A percentile compares a stretch with the other conserved stretches of the same genome.
These are phyloP conservation scores for Phaffomyces antillensis DNA, from an alignment of 805 yeast genomes.

Conservation along the genomic window DNA sequence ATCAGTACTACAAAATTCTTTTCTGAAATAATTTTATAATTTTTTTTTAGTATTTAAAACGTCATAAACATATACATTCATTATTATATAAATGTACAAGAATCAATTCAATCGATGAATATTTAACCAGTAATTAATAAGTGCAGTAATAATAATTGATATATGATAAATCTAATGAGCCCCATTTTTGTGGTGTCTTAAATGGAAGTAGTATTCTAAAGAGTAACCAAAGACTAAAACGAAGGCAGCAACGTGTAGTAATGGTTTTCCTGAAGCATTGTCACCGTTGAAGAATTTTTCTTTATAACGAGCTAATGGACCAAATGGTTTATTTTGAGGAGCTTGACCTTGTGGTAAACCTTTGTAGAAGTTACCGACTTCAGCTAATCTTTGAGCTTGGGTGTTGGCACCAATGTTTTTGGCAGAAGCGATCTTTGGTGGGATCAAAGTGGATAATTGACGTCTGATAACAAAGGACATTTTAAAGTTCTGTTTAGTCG, in stretches of 20 bases:
- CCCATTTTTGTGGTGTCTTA: conserved; percentile 49
- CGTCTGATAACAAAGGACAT: conserved; percentile 91
- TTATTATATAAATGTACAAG: not conserved
- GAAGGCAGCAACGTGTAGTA: conserved; percentile 66
- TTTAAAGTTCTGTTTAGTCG: not conserved
- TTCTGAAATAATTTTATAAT: not conserved
- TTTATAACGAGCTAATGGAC: conserved; percentile 70
- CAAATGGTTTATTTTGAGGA: conserved; percentile 61
- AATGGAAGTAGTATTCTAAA: conserved; percentile 90
- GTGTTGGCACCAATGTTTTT: conserved; percentile 94
- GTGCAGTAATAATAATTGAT: not conserved
- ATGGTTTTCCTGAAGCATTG: conserved; percentile 78
- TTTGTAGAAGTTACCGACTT: conserved; percentile 93
- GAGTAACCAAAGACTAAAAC: conserved; percentile 77
- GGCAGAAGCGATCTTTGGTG: conserved; percentile 98
- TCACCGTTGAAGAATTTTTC: conserved; percentile 81
- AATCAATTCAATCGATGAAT: conserved; percentile 2
- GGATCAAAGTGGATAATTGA: conserved; percentile 89
- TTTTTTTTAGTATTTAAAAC: not conserved
- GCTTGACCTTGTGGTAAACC: conserved; percentile 92
- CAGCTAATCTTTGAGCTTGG: conserved; percentile 93
- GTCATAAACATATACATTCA: not conserved
- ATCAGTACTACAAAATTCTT: not conserved
- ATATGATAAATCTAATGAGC: conserved; percentile 30
- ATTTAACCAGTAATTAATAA: not conserved